These are phyloP conservation scores for Silybum marianum DNA, from an alignment of 129 eudicot genomes.

Conservation along the genomic window DNA sequence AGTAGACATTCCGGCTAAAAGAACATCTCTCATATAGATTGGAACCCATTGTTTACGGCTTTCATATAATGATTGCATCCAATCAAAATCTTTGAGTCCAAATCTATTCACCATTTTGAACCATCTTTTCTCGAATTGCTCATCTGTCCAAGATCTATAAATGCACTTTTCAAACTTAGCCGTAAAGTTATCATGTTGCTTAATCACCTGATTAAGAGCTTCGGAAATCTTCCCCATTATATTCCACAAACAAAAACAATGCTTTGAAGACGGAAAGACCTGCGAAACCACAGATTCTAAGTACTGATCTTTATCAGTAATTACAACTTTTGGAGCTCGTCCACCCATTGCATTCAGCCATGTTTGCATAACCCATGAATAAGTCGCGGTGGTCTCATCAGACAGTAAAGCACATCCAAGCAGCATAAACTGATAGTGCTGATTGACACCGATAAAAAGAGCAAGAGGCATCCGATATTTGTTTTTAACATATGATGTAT, in stretches of 20 bases:
- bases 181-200: constrained; percentile 66
- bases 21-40: constrained; percentile 54
- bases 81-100: constrained; percentile 70
- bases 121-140: constrained; percentile 90
- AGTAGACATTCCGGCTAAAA: constrained; percentile 86
- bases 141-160: constrained; percentile 72
- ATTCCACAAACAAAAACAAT: constrained; percentile 77
- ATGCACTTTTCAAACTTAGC: constrained; percentile 73
- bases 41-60: constrained; percentile 84
- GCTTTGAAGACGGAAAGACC: constrained; percentile 68
- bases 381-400: constrained; percentile 66
- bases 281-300: constrained; percentile 56
- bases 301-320: constrained; percentile 69
- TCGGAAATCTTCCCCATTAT: constrained; percentile 73
- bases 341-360: constrained; percentile 93
- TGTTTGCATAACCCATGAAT: constrained; percentile 77
- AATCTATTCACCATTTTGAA: constrained; percentile 53
- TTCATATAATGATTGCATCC: constrained; percentile 64
- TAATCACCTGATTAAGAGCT: constrained; percentile 52
- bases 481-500: constrained; percentile 70
- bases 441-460: constrained; percentile 88
- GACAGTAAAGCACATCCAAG: constrained; percentile 89
- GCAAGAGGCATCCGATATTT: constrained; percentile 87
- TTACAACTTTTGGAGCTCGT: constrained; percentile 61
- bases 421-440: constrained; percentile 89